These are phyloP conservation scores for Obelidium mucronatum DNA, from an alignment of 192 early-diverging fungal species.

Conservation along the genomic window DNA sequence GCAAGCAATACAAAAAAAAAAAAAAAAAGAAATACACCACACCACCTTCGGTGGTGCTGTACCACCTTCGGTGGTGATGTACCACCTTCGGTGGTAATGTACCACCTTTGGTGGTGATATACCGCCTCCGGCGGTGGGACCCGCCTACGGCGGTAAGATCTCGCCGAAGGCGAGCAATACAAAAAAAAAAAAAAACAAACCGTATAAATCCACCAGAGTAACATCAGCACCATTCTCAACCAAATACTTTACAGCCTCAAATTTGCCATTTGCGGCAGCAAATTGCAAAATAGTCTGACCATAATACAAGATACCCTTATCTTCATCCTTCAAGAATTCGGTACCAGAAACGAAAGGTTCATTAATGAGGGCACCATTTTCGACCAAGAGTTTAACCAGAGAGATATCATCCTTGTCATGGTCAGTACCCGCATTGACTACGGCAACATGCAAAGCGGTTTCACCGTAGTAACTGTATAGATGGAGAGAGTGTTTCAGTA, in stretches of 20 bases:
- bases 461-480: constrained; percentile 18
- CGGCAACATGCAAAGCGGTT: constrained; percentile 36
- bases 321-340: constrained; percentile 26
- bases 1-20: no score
- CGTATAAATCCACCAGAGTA: constrained; percentile 17
- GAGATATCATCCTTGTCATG: background rate
- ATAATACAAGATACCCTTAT: constrained; percentile 20
- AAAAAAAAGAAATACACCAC: no score
- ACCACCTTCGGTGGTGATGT: no score
- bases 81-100: no score
- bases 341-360: constrained; percentile 21
- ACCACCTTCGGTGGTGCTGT: no score
- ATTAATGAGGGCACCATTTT: constrained; percentile 18
- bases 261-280: constrained; percentile 9
- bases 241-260: constrained; percentile 23
- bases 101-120: no score
- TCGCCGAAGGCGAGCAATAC: no score
- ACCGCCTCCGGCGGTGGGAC: no score
- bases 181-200: no score
- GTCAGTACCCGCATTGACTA: constrained; percentile 3
- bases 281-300: constrained; percentile 30
- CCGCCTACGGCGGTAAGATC: no score
- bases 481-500: background rate
- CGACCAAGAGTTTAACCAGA: constrained; percentile 22
- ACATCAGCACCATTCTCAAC: constrained; percentile 18